These are phyloP conservation scores for Piloderma croceum DNA, from an alignment of 768 basidiomycete species.

Conservation along the genomic window DNA sequence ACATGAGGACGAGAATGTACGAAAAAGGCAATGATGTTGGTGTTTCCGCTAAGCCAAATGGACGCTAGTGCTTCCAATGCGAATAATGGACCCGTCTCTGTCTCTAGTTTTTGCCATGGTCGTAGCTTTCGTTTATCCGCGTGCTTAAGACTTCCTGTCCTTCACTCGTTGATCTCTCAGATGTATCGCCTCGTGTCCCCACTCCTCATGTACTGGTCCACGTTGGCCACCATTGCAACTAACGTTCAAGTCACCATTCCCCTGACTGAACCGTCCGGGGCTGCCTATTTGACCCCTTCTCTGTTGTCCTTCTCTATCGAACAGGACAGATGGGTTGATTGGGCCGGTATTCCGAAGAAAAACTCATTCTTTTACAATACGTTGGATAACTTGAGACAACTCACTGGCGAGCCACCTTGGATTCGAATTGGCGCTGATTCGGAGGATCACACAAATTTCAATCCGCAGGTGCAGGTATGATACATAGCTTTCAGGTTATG, in stretches of 20 bases:
- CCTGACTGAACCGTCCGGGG: constrained; percentile 28
- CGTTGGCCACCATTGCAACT: too few species aligned
- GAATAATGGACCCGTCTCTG: too few species aligned
- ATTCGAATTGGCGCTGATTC: constrained; percentile 57
- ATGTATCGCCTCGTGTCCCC: too few species aligned
- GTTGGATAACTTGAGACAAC: constrained; percentile 47
- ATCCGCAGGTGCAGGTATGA: constrained; percentile 39
- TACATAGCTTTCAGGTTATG: background rate
- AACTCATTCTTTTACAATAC: constrained; percentile 60
- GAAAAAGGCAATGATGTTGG: too few species aligned
- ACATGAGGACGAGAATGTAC: too few species aligned
- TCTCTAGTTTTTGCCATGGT: too few species aligned
- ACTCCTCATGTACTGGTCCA: too few species aligned
- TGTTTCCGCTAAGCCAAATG: background rate
- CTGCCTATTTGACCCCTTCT: constrained; percentile 37
- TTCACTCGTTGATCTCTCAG: too few species aligned
- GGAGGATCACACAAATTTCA: constrained; percentile 55
- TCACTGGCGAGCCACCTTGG: constrained; percentile 48
- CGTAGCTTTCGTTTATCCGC: too few species aligned
- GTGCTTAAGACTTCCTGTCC: too few species aligned
- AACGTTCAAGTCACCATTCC: constrained; percentile 35
- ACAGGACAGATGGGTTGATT: constrained; percentile 66
- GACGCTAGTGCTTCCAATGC: too few species aligned
- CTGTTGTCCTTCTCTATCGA: constrained; percentile 64
- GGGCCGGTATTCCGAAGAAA: constrained; percentile 45